A percentile compares a stretch with the other conserved stretches of the same genome.
Conservation (phyloP, 495 filamentous ascomycete species). For the Achaetomiella virescens region DNA sequence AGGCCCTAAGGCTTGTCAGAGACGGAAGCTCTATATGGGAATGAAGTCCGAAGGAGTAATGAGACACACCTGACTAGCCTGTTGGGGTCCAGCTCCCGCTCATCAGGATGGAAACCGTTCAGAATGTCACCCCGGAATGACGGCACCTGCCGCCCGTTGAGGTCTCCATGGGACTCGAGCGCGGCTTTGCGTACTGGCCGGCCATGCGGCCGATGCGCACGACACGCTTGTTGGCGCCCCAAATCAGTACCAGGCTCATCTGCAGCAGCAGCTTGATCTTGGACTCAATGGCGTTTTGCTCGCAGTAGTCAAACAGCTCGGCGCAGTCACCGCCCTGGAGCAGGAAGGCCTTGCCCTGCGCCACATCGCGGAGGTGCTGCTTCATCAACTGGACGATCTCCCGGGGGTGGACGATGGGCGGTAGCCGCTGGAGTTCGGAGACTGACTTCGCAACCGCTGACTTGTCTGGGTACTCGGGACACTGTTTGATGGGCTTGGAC, state of each 20-base stretch:
- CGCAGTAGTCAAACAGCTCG: constrained; percentile 95
- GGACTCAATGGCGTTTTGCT: constrained; percentile 78
- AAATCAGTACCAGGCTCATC: constrained; percentile 90
- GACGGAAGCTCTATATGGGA: background rate
- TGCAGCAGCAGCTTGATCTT: constrained; percentile 95
- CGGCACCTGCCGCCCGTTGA: constrained; percentile 74
- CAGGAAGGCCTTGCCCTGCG: constrained; percentile 86
- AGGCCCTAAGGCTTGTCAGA: constrained; percentile 53
- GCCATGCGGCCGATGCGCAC: constrained; percentile 94
- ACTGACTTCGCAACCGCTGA: constrained; percentile 57
- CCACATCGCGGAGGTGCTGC: constrained; percentile 71
- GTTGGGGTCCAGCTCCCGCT: constrained; percentile 71
- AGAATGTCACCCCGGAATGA: constrained; percentile 94
- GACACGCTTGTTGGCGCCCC: constrained; percentile 84
- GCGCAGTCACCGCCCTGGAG: constrained; percentile 96
- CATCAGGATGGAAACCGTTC: constrained; percentile 71
- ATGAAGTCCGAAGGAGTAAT: background rate
- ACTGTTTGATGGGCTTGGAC: constrained; percentile 86
- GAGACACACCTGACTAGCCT: constrained; percentile 61
- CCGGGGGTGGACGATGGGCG: constrained; percentile 81
- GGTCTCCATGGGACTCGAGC: constrained; percentile 81
- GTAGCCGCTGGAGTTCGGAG: constrained; percentile 65
- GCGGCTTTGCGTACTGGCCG: constrained; percentile 93
- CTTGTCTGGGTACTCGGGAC: constrained; percentile 70
- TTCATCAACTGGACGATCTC: constrained; percentile 82